These are phyloP conservation scores for Cryptosporidium ubiquitum DNA, from an alignment of 169 alveolate genomes.

Conservation along the genomic window DNA sequence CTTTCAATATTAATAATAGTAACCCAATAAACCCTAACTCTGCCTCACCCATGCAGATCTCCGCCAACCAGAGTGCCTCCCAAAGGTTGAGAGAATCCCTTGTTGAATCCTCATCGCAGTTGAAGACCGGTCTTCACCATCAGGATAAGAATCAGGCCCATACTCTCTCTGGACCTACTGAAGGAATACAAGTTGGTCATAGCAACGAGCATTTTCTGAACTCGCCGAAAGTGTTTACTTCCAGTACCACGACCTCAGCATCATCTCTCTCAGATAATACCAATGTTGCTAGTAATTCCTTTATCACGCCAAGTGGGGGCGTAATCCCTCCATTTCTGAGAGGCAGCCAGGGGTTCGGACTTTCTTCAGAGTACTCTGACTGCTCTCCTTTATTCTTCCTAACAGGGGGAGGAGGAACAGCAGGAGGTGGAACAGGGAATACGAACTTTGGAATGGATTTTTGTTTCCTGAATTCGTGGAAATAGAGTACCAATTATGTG, in stretches of 20 bases:
- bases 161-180: not conserved
- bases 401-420: not conserved
- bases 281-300: not conserved
- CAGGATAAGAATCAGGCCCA: not conserved
- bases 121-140: not conserved
- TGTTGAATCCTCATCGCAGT: not conserved
- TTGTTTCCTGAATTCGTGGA: slow-evolving; percentile 25
- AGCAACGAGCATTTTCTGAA: not conserved
- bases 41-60: not conserved
- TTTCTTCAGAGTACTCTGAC: not conserved
- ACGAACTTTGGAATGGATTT: slow-evolving; percentile 21
- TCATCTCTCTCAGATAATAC: not conserved
- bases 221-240: not conserved
- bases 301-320: not conserved
- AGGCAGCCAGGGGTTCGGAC: not conserved
- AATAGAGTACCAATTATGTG: not conserved
- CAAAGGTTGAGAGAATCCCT: not conserved
- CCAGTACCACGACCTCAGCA: not conserved
- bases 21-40: not conserved
- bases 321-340: slow-evolving; percentile 37
- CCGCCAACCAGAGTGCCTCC: not conserved
- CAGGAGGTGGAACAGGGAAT: not conserved
- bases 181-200: not conserved
- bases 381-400: slow-evolving; percentile 13
- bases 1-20: not conserved